Evolutionary conservation across 345 rosid species (phyloP).

Genomic region (Eucalyptus sp.): DNA sequence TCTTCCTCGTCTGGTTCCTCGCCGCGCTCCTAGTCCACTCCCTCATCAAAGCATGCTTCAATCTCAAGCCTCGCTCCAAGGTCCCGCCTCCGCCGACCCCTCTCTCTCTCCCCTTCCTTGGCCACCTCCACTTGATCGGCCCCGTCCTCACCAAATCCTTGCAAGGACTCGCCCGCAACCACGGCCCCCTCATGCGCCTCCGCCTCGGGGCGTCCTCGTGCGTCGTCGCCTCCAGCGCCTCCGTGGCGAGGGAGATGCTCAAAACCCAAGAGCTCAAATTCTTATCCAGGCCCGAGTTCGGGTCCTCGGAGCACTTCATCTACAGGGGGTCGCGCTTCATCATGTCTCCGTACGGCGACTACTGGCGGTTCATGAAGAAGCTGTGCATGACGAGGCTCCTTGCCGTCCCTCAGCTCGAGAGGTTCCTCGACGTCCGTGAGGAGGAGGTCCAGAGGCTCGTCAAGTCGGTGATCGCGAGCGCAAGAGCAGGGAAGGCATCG

Average conservation of each 20-base stretch:
- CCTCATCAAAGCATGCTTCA: neutral
- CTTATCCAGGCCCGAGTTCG: conserved; percentile 12
- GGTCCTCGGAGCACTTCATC: conserved; percentile 12
- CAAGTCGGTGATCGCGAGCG: neutral
- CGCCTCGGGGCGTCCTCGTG: conserved; percentile 10
- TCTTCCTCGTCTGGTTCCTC: conserved; percentile 9
- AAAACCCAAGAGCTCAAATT: conserved; percentile 16
- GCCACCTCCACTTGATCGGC: conserved; percentile 27
- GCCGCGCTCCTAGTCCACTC: neutral
- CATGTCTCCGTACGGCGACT: conserved; percentile 7
- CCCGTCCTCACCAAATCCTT: conserved; percentile 8
- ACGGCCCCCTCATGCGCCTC: conserved; percentile 22
- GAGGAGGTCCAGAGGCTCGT: conserved; percentile 8
- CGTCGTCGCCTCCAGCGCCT: conserved; percentile 8
- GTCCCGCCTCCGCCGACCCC: conserved; percentile 25
- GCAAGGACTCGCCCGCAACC: conserved; percentile 7
- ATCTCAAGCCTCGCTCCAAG: neutral
- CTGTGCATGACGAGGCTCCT: conserved; percentile 17
- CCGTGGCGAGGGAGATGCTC: conserved; percentile 13
- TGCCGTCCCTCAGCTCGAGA: conserved; percentile 12
- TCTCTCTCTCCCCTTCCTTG: conserved; percentile 22
- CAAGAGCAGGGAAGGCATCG: conserved; percentile 8
- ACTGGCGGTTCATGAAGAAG: conserved; percentile 31
- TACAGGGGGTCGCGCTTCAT: conserved; percentile 10
- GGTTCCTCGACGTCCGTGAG: conserved; percentile 4